These are phyloP conservation scores for Talaromyces pinophilus DNA, from an alignment of 2,329 filamentous ascomycete genomes.

Conservation along the genomic window DNA sequence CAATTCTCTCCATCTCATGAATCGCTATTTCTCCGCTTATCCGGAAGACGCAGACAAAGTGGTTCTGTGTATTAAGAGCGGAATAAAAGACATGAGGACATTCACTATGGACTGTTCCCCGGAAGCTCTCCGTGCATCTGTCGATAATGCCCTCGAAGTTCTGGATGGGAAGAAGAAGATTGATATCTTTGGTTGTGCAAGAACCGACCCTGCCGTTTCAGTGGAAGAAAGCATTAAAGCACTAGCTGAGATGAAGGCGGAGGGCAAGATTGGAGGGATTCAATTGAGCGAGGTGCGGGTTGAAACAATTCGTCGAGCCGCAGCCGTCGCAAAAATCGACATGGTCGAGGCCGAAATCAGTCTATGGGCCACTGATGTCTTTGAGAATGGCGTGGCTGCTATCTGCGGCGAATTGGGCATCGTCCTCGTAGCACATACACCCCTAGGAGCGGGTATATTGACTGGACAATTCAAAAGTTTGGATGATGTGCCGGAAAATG, in stretches of 20 bases:
- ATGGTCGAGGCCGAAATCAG: constrained; percentile 64
- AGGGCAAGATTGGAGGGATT: constrained; percentile 48
- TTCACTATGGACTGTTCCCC: constrained; percentile 53
- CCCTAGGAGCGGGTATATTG: constrained; percentile 60
- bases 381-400: constrained; percentile 59
- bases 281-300: constrained; percentile 47
- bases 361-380: constrained; percentile 58
- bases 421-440: constrained; percentile 61
- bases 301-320: constrained; percentile 47
- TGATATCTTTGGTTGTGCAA: constrained; percentile 61
- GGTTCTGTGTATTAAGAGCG: constrained; percentile 60
- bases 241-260: constrained; percentile 42
- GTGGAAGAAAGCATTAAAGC: constrained; percentile 50
- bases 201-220: constrained; percentile 56
- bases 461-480: constrained; percentile 51
- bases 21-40: constrained; percentile 63
- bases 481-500: constrained; percentile 51
- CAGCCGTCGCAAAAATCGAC: constrained; percentile 55
- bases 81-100: constrained; percentile 43
- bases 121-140: constrained; percentile 56
- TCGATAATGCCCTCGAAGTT: constrained; percentile 59
- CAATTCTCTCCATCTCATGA: constrained; percentile 62
- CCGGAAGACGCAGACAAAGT: constrained; percentile 65
- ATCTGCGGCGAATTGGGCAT: constrained; percentile 60
- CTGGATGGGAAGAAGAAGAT: constrained; percentile 48